A percentile compares a stretch with the other conserved stretches of the same genome.
These are phyloP conservation scores for Pelagophyceae sp. DNA, from an alignment of 352 stramenopile species.

Conservation along the genomic window DNA sequence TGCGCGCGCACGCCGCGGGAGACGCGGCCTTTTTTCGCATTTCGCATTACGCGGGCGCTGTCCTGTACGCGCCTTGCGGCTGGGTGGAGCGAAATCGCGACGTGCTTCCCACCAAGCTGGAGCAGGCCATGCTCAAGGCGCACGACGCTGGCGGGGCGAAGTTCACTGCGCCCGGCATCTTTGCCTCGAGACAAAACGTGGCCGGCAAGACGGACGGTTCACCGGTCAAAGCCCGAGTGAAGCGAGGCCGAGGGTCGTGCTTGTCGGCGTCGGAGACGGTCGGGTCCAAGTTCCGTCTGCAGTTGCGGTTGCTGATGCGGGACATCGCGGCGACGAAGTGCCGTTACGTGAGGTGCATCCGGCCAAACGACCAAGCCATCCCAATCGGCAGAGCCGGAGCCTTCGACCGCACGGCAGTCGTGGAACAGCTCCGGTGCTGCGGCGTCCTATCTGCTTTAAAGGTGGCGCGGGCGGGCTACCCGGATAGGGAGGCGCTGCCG, in stretches of 20 bases:
- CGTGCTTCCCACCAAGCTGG: constrained; percentile 76
- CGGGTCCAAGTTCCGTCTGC: constrained; percentile 45
- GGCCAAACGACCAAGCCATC: constrained; percentile 66
- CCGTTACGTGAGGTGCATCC: constrained; percentile 87
- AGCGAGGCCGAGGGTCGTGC: constrained; percentile 19
- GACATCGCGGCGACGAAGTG: constrained; percentile 47
- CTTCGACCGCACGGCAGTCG: constrained; percentile 72
- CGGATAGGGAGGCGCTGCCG: constrained; percentile 32
- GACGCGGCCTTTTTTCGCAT: constrained; percentile 65
- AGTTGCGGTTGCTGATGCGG: constrained; percentile 41
- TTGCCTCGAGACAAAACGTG: too few relatives aligned
- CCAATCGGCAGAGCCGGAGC: constrained; percentile 35
- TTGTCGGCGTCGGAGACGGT: constrained; percentile 35
- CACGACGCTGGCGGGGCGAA: constrained; percentile 16
- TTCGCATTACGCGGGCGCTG: constrained; percentile 81
- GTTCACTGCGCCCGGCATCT: too few relatives aligned
- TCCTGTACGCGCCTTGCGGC: constrained; percentile 78
- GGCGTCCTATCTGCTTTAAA: constrained; percentile 80
- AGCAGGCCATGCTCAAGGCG: constrained; percentile 43
- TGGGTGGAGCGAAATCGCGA: constrained; percentile 92
- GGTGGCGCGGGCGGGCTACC: constrained; percentile 77
- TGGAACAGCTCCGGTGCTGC: constrained; percentile 78
- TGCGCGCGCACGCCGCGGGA: not conserved
- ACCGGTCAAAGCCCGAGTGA: too few relatives aligned
- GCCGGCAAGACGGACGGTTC: not conserved